Evolutionary conservation across 192 early-diverging fungal species (phyloP).

Genomic region (Jimgerdemannia lactiflua): DNA sequence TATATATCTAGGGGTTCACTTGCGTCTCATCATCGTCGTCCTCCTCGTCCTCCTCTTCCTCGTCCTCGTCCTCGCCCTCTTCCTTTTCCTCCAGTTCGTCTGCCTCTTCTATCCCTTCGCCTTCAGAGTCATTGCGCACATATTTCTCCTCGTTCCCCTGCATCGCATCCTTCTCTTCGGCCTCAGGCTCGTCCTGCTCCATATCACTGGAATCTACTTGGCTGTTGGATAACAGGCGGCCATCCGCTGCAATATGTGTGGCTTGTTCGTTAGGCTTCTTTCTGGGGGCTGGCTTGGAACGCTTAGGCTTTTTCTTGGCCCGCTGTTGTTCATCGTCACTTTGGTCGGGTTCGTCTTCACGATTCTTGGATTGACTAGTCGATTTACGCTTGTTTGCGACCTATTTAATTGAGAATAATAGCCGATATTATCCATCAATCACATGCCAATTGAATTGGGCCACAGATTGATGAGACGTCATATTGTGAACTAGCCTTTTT

Average conservation of each 20-base stretch:
- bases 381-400: neutral
- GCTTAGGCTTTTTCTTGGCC: neutral
- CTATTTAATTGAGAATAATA: neutral
- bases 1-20: too few relatives aligned
- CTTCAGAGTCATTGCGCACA: neutral
- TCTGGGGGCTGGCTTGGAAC: neutral
- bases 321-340: neutral
- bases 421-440: neutral
- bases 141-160: neutral
- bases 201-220: neutral
- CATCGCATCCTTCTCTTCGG: neutral
- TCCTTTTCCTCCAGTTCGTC: neutral
- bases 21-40: neutral
- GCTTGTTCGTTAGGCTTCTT: neutral
- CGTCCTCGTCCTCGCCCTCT: neutral
- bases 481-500: neutral
- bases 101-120: neutral
- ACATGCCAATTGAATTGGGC: neutral
- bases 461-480: neutral
- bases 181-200: neutral
- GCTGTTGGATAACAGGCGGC: neutral
- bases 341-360: neutral
- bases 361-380: neutral
- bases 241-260: neutral
- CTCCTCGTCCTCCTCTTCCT: neutral